Conservation (phyloP, 208 protist species). For the Crithidia thermophila region DNA sequence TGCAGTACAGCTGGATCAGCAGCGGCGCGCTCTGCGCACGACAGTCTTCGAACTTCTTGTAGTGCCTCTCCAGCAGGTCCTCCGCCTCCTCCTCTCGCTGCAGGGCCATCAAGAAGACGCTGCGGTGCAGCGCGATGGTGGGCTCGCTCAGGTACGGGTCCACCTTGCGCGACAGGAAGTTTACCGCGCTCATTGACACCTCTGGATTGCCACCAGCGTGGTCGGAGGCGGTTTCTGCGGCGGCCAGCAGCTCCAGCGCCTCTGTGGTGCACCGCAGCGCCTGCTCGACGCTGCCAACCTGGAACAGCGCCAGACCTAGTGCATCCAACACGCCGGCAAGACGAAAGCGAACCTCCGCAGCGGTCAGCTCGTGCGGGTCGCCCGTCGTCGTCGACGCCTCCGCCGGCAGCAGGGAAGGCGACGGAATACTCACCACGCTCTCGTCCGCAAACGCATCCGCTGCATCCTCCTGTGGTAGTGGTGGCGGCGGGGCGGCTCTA, state of each 20-base stretch:
- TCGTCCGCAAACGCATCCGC: too few species aligned
- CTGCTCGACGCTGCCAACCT: constrained; percentile 63
- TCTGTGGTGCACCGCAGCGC: constrained; percentile 81
- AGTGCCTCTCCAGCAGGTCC: constrained; percentile 54
- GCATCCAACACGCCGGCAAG: constrained; percentile 82
- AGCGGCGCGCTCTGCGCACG: constrained; percentile 55
- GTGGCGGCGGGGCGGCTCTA: too few species aligned
- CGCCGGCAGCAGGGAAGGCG: background rate
- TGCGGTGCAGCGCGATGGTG: constrained; percentile 68
- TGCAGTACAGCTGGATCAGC: constrained; percentile 79
- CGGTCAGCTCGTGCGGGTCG: constrained; percentile 15
- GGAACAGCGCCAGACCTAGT: constrained; percentile 74
- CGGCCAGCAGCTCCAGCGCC: constrained; percentile 51
- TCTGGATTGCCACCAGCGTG: too few species aligned
- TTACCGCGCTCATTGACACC: too few species aligned
- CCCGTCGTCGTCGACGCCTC: background rate
- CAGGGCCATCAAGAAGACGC: constrained; percentile 81
- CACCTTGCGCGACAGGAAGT: background rate
- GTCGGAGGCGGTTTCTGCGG: background rate
- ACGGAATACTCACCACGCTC: background rate
- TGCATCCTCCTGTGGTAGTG: too few species aligned
- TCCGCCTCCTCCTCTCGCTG: constrained; percentile 85
- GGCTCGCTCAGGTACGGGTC: constrained; percentile 32
- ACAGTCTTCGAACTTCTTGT: constrained; percentile 39
- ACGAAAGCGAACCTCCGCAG: constrained; percentile 48